A percentile compares a stretch with the other conserved stretches of the same genome.
These are phyloP conservation scores for Trichoderma sp. DNA, from an alignment of 2,329 filamentous ascomycete genomes.

Conservation along the genomic window DNA sequence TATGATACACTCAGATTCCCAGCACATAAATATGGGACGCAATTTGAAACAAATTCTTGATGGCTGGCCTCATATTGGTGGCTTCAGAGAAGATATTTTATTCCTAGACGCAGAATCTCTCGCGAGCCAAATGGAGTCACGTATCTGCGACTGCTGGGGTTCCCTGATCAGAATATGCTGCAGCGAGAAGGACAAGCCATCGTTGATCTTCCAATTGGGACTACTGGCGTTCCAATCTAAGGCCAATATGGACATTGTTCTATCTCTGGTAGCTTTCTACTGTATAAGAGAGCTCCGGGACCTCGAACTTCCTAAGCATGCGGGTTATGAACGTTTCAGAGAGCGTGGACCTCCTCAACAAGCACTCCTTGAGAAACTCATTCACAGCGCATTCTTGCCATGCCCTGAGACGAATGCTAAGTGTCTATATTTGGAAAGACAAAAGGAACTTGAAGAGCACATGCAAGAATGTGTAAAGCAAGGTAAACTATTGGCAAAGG, in stretches of 20 bases:
- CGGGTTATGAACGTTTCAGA: slow-evolving; percentile 21
- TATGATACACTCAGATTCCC: not conserved
- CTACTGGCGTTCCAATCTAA: slow-evolving; percentile 19
- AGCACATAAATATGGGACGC: not conserved
- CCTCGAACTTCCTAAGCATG: slow-evolving; percentile 6
- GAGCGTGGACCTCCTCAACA: not conserved
- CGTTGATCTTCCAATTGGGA: slow-evolving; percentile 18
- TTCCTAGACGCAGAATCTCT: too few relatives aligned
- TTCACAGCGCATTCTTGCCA: too few relatives aligned
- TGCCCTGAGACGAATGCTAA: too few relatives aligned
- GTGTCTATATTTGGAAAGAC: too few relatives aligned
- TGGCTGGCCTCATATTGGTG: not conserved
- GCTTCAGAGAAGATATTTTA: not conserved
- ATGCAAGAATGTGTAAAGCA: too few relatives aligned
- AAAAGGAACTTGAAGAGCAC: too few relatives aligned
- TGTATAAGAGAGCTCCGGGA: not conserved
- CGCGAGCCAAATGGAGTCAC: too few relatives aligned
- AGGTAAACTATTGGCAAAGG: too few relatives aligned
- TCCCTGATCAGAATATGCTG: slow-evolving; percentile 13
- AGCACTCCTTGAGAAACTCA: too few relatives aligned
- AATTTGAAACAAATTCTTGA: not conserved
- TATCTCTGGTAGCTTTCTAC: slow-evolving; percentile 22
- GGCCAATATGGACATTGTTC: slow-evolving; percentile 6
- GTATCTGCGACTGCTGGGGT: not conserved
- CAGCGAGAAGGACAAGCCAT: not conserved